Base-by-base conservation (phyloP, 2,329 filamentous ascomycete species). In the Phoma sp. region DNA sequence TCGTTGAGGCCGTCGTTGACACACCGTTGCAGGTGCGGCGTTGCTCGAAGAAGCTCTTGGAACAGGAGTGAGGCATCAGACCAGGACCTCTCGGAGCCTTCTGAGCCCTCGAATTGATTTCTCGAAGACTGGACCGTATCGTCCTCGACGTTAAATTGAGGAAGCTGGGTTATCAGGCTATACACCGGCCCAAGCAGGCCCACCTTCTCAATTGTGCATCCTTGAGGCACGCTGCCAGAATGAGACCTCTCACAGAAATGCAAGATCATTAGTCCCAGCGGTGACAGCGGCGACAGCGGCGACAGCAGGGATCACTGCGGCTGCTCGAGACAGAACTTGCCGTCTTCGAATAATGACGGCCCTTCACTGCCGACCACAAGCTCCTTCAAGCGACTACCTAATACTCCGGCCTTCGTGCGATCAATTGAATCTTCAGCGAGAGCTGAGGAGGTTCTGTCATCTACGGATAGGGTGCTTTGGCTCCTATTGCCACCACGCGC, bases 141-240 rank as follows among this genome's bases (percentile, higher is more conserved):
- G 15, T 40, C 27, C 13, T 47, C 35, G n/a, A 57, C 37, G 22
- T 46, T 33, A 36, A 64, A 64, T 24, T 62, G 60, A 6, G 61
- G 35, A 6, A 64, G 57, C 24, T 63, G 62, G 17, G 25, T 37
- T 19, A 63, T 53, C 2, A 63, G 56, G 32, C 52, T 57, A 37
- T 63, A 63, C 8, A 63, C 52, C 6, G 62, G 39, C n/a, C 62
- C 58, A 10, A 62, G 54, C 31, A 65, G 7, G 7, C 62, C 60
- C 3, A 47, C 44, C 19, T 58, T 13, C 33, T 62, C 62, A 0
- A 57, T 21, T 1, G 17, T 39, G 9, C 46, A 41, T 13, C 22
- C 38, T 8, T 43, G 21, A 10, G 48, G 5, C 1, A 56, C 4
- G 17, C 21, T 38, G 27, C 32, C 31, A 41, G 41, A 44, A 8